Base-by-base conservation (phyloP, 139 green algal species). In the Medakamo hakoo region DNA sequence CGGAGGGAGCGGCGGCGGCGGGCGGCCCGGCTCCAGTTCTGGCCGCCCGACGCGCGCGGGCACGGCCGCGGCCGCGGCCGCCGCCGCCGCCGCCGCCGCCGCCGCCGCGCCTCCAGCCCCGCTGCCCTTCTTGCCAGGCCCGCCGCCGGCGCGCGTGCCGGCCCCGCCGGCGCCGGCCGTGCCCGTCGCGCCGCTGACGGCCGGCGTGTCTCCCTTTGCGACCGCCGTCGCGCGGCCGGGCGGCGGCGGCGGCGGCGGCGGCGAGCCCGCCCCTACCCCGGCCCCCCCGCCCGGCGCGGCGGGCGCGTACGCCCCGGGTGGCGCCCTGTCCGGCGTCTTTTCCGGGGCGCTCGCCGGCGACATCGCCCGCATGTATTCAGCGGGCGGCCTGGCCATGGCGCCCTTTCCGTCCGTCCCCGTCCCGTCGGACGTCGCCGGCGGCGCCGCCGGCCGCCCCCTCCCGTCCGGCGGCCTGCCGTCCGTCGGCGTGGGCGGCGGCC, bases 201-300 rank as follows among this genome's bases (percentile, higher is more conserved):
- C 21, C 49, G 29, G 27, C 40, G n/a, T 48, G 67, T 52, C 61
- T 32, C 67, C 32, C 9, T 52, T 52, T 52, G 40, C 40, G 14
- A 20, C 40, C 22, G 29, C 30, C 27, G 4, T 20, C n/a, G 24
- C 22, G 9, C 32, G 49, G 55, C 61, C 19, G 27, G 52, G 21
- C 22, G 31, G 28, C 19, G 24, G 40, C 19, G 16, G 49, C 20
- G 27, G 57, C 30, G 31, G 27, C 31, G 18, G 23, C 28, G 24
- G 49, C 14, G 19, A 25, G 4, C 30, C 55, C 23, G 32, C 65
- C 25, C 21, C 55, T 2, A 32, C 55, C 1, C 3, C n/a, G 3
- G 55, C 3, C 24, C 23, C n/a, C n/a, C n/a, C n/a, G n/a, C n/a
- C n/a, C n/a, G n/a, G n/a, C n/a, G n/a, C n/a, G 66, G 65, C 71